phyloP scores from a whole-genome alignment of 345 rosid genomes.

The Eucalyptus tenuipes region DNA sequence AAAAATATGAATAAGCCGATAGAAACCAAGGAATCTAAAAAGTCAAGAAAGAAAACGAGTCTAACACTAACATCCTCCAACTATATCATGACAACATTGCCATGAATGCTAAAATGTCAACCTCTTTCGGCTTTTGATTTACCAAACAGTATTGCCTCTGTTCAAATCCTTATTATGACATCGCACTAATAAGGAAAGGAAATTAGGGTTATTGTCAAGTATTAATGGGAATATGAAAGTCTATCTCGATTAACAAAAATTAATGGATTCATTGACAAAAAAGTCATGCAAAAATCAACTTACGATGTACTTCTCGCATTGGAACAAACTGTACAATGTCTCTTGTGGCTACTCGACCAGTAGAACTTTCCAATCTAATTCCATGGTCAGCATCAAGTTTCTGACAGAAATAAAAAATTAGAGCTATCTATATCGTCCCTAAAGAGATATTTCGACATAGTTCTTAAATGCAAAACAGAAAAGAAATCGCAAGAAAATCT shows the following conservation, averaged over 20 bases:
- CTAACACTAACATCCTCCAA: not conserved
- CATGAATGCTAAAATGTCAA: not conserved
- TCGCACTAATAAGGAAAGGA: not conserved
- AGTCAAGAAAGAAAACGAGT: not conserved
- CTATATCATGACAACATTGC: not conserved
- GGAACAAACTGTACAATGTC: slow-evolving; percentile 87
- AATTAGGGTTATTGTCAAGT: not conserved
- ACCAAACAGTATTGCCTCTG: not conserved
- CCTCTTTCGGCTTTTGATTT: not conserved
- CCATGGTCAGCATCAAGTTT: slow-evolving; percentile 78
- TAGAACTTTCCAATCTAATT: slow-evolving; percentile 50
- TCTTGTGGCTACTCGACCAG: slow-evolving; percentile 58
- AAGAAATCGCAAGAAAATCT: not conserved
- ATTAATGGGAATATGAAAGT: not conserved
- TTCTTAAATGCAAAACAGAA: not conserved
- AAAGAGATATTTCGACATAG: not conserved
- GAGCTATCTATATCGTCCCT: not conserved
- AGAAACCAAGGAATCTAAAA: not conserved
- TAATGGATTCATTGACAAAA: not conserved
- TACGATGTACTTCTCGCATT: slow-evolving; percentile 61
- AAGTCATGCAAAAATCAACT: slow-evolving; percentile 2
- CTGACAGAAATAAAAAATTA: slow-evolving; percentile 8
- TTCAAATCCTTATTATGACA: not conserved
- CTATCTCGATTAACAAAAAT: not conserved
- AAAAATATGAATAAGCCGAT: not conserved